These are phyloP conservation scores for Entelexis paramagnoliae DNA, from an alignment of 1,139 yeast genomes.

Conservation along the genomic window DNA sequence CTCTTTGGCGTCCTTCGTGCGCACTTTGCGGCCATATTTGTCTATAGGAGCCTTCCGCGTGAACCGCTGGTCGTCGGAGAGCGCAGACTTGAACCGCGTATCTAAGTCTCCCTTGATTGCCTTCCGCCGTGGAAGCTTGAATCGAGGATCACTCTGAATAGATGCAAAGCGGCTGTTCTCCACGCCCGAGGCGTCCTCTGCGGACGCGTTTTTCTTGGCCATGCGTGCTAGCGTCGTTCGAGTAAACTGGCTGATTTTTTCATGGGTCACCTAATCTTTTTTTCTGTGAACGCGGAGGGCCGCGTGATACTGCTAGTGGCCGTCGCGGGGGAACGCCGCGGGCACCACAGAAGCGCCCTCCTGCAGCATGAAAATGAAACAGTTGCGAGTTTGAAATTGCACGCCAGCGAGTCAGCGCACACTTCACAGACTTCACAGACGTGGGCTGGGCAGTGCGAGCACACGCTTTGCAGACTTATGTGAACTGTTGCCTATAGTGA, in stretches of 20 bases:
- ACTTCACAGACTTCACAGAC: no score
- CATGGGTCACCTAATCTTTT: not conserved
- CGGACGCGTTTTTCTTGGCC: constrained; percentile 1
- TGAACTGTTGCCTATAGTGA: no score
- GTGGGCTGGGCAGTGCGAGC: no score
- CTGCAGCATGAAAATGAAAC: no score
- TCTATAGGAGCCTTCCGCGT: constrained; percentile 60
- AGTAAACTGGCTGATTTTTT: not conserved
- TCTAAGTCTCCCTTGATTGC: constrained; percentile 72
- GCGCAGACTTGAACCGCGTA: constrained; percentile 61
- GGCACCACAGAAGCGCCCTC: no score
- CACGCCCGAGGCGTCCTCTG: not conserved
- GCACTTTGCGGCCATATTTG: constrained; percentile 70
- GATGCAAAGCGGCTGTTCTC: constrained; percentile 48
- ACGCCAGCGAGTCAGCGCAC: no score
- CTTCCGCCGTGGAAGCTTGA: constrained; percentile 60
- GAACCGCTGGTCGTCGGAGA: constrained; percentile 49
- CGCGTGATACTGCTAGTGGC: not conserved
- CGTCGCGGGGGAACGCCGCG: no score
- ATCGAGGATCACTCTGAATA: constrained; percentile 82
- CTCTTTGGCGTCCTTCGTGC: constrained; percentile 35
- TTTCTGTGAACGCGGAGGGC: not conserved
- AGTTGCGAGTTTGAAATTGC: no score
- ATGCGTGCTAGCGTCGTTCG: not conserved
- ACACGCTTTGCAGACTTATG: no score